A percentile compares a stretch with the other conserved stretches of the same genome.
phyloP scores from a whole-genome alignment of 352 stramenopile species.

The Phytopythium cucurbitacearum region DNA sequence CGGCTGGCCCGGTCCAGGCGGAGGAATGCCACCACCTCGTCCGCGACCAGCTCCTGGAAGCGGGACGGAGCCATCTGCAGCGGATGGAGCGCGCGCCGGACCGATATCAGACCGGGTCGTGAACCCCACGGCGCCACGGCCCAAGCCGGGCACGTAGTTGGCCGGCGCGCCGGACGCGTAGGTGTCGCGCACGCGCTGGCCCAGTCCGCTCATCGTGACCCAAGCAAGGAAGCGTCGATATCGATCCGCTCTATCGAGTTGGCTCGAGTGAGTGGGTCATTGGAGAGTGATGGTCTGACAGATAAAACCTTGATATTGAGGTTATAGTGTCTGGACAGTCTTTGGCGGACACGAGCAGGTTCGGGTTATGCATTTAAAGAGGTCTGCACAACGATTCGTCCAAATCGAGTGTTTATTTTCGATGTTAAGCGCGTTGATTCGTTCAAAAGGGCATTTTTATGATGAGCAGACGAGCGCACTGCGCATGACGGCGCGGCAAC shows the following conservation, averaged over 20 bases:
- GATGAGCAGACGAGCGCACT: no score
- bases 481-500: no score
- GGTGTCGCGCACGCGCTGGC: constrained; percentile 65
- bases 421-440: no score
- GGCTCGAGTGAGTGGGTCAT: no score
- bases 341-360: no score
- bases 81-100: constrained; percentile 67
- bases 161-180: constrained; percentile 88
- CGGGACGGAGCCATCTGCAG: constrained; percentile 53
- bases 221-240: constrained; percentile 6
- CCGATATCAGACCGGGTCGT: constrained; percentile 97
- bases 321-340: no score
- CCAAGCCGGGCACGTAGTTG: constrained; percentile 95
- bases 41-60: constrained; percentile 82
- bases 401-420: no score
- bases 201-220: constrained; percentile 61
- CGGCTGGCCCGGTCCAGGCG: constrained; percentile 7
- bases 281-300: background rate
- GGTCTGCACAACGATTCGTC: no score
- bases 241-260: no score
- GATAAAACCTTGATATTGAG: no score
- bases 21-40: constrained; percentile 11
- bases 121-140: constrained; percentile 95
- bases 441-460: no score
- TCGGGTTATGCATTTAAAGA: no score